Evolutionary conservation across 352 stramenopile genomes (phyloP).

Genomic region (Thalassiosira livingstoniorum): DNA sequence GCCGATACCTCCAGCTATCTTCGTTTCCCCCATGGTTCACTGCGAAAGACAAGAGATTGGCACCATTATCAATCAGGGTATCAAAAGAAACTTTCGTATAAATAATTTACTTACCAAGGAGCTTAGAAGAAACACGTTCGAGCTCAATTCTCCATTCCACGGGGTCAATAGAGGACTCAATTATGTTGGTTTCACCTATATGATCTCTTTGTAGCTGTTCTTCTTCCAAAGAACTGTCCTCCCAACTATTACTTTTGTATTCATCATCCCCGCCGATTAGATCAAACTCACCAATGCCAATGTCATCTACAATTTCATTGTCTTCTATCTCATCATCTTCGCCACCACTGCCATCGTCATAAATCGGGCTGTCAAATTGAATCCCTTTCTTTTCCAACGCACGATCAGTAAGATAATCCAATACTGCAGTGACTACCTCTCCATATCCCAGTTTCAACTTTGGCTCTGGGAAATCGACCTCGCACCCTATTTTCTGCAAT

Average conservation of each 20-base stretch:
- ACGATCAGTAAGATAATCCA: slow-evolving; percentile 78
- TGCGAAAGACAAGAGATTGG: background rate
- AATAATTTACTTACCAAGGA: slow-evolving; percentile 27
- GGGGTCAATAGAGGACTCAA: slow-evolving; percentile 66
- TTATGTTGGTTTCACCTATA: slow-evolving; percentile 34
- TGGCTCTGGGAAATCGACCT: slow-evolving; percentile 69
- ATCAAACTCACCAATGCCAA: background rate
- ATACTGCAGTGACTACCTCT: slow-evolving; percentile 64
- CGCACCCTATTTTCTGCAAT: slow-evolving; percentile 51
- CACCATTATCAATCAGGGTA: background rate
- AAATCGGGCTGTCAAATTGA: background rate
- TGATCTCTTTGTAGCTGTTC: background rate
- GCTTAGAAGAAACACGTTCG: slow-evolving; percentile 73
- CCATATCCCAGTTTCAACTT: slow-evolving; percentile 74
- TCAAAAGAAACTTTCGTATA: background rate
- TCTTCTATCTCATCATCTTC: background rate
- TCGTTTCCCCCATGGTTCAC: slow-evolving; percentile 8
- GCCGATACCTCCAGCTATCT: slow-evolving; percentile 11
- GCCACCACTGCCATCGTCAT: background rate
- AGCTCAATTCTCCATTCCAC: slow-evolving; percentile 80
- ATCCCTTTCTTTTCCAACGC: slow-evolving; percentile 44
- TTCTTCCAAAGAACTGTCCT: background rate
- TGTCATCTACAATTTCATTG: background rate
- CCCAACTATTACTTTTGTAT: background rate
- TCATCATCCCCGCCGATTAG: background rate